Evolutionary conservation across 495 filamentous ascomycete species (phyloP).

Genomic region (Rhizodiscina lignyota): DNA sequence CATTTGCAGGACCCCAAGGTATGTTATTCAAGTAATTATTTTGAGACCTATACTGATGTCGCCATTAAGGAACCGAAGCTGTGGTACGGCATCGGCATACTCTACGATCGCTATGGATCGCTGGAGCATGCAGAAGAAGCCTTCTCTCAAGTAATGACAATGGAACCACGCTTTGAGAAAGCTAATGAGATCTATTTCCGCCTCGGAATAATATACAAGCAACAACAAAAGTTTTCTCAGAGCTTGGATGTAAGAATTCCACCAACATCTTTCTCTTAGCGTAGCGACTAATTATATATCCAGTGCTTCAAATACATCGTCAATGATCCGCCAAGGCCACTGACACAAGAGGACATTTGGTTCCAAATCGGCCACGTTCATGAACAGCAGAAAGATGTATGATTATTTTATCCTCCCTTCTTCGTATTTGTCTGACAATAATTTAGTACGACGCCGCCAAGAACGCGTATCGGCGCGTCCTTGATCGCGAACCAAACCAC

Average conservation of each 20-base stretch:
- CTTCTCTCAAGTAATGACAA: conserved; percentile 97
- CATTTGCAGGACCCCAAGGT: conserved; percentile 93
- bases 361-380: conserved; percentile 99
- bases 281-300: conserved; percentile 2
- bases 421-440: conserved; percentile 19
- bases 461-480: conserved; percentile 75
- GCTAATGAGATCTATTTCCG: conserved; percentile 99
- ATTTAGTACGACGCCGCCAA: conserved; percentile 81
- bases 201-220: conserved; percentile 97
- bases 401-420: conserved; percentile 19
- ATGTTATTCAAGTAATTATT: conserved; percentile 13
- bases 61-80: conserved; percentile 82
- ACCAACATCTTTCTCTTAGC: not conserved
- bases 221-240: conserved; percentile 84
- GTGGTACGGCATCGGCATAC: conserved; percentile 97
- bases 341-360: conserved; percentile 98
- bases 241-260: conserved; percentile 62
- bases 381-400: conserved; percentile 95
- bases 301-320: conserved; percentile 99
- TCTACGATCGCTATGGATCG: conserved; percentile 94
- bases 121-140: conserved; percentile 97
- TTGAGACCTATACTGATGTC: conserved; percentile 5
- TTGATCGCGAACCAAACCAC: conserved; percentile 89
- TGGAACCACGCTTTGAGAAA: conserved; percentile 97
- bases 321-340: conserved; percentile 72